Evolutionary conservation across 805 yeast genomes (phyloP), one percentile per base, ranked within the genome.

Genomic region (Candida boleticola): DNA sequence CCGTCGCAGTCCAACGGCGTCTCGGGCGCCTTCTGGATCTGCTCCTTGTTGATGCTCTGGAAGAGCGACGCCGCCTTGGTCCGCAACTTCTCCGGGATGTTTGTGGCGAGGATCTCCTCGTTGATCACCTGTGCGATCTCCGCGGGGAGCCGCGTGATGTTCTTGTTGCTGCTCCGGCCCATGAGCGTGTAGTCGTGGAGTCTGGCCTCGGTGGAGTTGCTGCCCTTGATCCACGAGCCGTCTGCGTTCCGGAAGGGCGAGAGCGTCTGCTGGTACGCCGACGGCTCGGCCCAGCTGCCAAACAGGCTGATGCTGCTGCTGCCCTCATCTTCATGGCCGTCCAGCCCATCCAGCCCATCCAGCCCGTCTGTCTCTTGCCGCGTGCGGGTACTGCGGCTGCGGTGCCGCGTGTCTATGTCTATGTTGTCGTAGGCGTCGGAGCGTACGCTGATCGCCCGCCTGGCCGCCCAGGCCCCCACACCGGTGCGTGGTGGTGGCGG

Each of bases 1-100:
- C 93, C 80, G 59, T 90, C 96, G 1, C 84, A 85, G 37, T 84
- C 89, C 41, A 66, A 41, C 2, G 60, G 45, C 35, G 60, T 52
- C 2, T 59, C 61, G 1, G 74, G 74, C 0, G 71, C 77, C 35
- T 66, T 60, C 47, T 82, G 87, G 1, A 85, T 60, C 44, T 76
- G 79, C 1, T 73, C 74, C 13, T 76, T 73, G 19, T 70, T 70
- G 40, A 88, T 51, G 3, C 69, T 64, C 36, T 74, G 68, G 53
- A 73, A 84, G 22, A 79, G 59, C 36, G 63, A 65, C 0, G 88
- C 83, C 0, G 82, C 89, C 9, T 80, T 71, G 42, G 76, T 76
- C 42, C 90, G 71, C 36, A 89, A 58, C 33, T 74, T 69, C 49
- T 75, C 83, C 0, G 96, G 96, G 3, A 73, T 63, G 36, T 80